Percentiles rank a stretch among this genome's conserved stretches.
phyloP scores from a whole-genome alignment of 768 basidiomycete genomes.

The Mrakia frigida region DNA sequence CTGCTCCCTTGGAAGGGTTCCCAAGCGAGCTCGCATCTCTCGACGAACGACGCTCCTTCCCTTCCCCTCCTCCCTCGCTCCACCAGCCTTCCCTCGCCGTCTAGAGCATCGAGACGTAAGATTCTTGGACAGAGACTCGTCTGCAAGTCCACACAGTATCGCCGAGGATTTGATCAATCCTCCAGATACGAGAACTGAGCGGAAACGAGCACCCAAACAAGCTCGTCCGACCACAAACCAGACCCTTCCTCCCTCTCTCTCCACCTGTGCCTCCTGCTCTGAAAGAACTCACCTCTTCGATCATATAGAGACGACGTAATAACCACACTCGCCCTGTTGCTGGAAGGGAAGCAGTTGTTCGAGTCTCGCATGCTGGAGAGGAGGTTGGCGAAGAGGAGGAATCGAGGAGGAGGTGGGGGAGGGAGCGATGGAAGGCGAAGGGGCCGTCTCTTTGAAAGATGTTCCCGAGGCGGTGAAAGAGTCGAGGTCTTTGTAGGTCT shows the following conservation, averaged over 20 bases:
- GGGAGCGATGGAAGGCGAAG: background rate
- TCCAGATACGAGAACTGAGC: background rate
- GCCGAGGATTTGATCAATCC: too few species aligned
- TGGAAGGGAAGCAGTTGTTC: constrained; percentile 28
- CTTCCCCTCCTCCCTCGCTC: background rate
- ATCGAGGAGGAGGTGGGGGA: too few species aligned
- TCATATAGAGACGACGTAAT: constrained; percentile 32
- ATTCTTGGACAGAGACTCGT: too few species aligned
- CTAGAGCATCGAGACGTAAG: background rate
- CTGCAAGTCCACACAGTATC: too few species aligned
- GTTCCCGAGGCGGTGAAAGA: background rate
- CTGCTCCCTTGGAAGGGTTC: background rate
- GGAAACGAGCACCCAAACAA: background rate
- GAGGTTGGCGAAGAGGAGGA: too few species aligned
- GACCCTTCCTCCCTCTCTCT: background rate
- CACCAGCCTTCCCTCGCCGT: background rate
- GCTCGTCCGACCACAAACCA: constrained; percentile 6
- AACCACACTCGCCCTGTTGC: constrained; percentile 31
- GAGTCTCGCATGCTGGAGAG: constrained; percentile 26
- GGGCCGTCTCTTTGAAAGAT: background rate
- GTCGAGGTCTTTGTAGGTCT: background rate
- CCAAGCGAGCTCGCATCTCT: constrained; percentile 1
- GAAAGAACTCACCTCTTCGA: constrained; percentile 26
- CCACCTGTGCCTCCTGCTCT: too few species aligned
- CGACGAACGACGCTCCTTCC: constrained; percentile 3